phyloP scores from a whole-genome alignment of 805 yeast species.

The Wickerhamiella sorbophila region DNA sequence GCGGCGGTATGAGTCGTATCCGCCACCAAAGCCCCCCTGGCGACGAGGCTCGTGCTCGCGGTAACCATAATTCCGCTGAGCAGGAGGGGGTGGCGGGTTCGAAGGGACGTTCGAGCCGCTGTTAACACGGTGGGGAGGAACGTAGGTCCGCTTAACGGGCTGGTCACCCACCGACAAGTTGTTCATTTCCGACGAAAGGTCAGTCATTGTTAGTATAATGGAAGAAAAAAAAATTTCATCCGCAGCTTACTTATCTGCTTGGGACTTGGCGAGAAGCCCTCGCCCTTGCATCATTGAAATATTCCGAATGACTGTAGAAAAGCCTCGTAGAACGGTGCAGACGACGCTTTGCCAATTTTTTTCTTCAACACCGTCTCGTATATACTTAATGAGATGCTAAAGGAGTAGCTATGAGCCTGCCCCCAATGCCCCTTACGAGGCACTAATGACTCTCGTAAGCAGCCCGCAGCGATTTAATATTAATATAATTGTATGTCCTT shows the following conservation, averaged over 20 bases:
- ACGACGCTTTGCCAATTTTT: too few species aligned
- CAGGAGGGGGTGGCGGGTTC: constrained; percentile 21
- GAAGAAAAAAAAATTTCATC: constrained; percentile 1
- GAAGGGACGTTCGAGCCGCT: constrained; percentile 7
- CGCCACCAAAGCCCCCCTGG: constrained; percentile 17
- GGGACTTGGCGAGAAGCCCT: not conserved
- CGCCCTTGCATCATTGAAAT: too few species aligned
- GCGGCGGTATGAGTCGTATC: constrained; percentile 23
- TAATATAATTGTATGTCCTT: too few species aligned
- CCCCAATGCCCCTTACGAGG: too few species aligned
- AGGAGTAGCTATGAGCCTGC: too few species aligned
- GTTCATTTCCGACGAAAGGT: constrained; percentile 42
- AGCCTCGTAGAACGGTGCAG: too few species aligned
- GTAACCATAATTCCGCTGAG: constrained; percentile 18
- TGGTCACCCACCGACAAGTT: constrained; percentile 34
- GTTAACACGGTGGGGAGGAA: constrained; percentile 38
- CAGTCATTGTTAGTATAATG: constrained; percentile 34
- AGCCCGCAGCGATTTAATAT: too few species aligned
- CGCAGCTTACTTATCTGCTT: not conserved
- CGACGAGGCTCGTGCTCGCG: constrained; percentile 20
- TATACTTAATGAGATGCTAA: too few species aligned
- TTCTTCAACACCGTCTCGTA: too few species aligned
- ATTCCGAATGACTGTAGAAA: too few species aligned
- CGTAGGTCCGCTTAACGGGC: constrained; percentile 27
- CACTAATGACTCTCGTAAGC: too few species aligned